Conservation (phyloP, 1,284 basidiomycete species). For the Kalmanozyma brasiliensis region DNA sequence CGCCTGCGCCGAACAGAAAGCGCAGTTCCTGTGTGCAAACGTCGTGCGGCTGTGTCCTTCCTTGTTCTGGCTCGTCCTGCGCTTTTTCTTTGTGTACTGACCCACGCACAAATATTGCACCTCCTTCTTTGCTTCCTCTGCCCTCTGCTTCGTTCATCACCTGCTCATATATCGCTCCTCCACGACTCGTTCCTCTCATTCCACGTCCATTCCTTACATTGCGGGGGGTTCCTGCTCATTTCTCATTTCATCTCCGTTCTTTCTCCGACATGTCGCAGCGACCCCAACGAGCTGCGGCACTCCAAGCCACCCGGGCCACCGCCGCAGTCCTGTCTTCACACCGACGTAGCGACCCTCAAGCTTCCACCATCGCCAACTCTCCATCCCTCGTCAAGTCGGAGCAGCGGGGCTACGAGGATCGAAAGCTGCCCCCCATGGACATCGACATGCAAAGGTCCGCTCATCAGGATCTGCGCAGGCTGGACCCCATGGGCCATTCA, state of each 20-base stretch:
- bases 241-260: neutral
- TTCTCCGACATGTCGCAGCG: constrained; percentile 25
- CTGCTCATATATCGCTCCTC: constrained; percentile 7
- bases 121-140: neutral
- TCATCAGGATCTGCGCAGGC: constrained; percentile 27
- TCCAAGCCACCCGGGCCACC: constrained; percentile 39
- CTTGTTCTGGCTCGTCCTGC: no score
- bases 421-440: constrained; percentile 30
- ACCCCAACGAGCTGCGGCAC: constrained; percentile 38
- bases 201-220: constrained; percentile 3
- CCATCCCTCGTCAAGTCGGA: constrained; percentile 25
- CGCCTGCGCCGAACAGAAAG: no score
- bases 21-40: no score
- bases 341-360: constrained; percentile 30
- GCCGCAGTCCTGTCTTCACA: constrained; percentile 21
- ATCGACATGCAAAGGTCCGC: constrained; percentile 31
- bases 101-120: constrained; percentile 8
- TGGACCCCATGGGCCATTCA: constrained; percentile 3
- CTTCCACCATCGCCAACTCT: constrained; percentile 29
- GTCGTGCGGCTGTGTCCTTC: no score
- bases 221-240: constrained; percentile 15
- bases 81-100: constrained; percentile 7
- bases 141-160: neutral
- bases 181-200: constrained; percentile 10
- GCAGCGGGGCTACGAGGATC: constrained; percentile 13